Conservation (phyloP, 257 asterid genomes). For the Gentiana dahurica region DNA sequence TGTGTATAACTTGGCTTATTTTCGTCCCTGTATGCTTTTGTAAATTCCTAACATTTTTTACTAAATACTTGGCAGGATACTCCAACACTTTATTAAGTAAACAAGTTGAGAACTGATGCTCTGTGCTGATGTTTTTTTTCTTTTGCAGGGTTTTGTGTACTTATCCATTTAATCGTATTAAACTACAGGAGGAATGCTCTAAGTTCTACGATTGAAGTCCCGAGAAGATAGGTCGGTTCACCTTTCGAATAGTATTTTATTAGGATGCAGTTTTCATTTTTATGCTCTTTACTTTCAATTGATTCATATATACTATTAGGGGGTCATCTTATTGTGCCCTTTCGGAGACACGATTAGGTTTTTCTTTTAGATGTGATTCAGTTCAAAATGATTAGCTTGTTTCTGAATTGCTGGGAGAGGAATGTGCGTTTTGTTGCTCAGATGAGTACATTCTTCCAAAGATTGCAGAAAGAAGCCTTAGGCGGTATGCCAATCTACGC, state of each 20-base stretch:
- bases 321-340: neutral
- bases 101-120: neutral
- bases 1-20: neutral
- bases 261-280: neutral
- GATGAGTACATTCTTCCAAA: conserved; percentile 92
- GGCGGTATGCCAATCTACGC: conserved; percentile 66
- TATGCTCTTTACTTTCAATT: neutral
- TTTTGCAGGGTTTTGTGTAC: conserved; percentile 57
- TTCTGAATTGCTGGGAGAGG: conserved; percentile 5
- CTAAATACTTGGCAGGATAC: no score
- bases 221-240: conserved; percentile 65
- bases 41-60: no score
- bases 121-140: conserved; percentile 10
- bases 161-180: conserved; percentile 44
- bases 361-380: no score
- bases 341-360: no score
- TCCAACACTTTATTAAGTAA: no score
- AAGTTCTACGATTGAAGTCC: conserved; percentile 67
- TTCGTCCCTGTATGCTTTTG: neutral
- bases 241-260: neutral
- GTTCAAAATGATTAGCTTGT: conserved; percentile 13
- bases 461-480: conserved; percentile 83
- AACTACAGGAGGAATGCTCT: conserved; percentile 61
- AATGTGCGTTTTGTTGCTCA: conserved; percentile 21
- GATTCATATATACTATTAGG: neutral